phyloP scores from a whole-genome alignment of 2,329 filamentous ascomycete genomes.

The Aspergillus sp. region DNA sequence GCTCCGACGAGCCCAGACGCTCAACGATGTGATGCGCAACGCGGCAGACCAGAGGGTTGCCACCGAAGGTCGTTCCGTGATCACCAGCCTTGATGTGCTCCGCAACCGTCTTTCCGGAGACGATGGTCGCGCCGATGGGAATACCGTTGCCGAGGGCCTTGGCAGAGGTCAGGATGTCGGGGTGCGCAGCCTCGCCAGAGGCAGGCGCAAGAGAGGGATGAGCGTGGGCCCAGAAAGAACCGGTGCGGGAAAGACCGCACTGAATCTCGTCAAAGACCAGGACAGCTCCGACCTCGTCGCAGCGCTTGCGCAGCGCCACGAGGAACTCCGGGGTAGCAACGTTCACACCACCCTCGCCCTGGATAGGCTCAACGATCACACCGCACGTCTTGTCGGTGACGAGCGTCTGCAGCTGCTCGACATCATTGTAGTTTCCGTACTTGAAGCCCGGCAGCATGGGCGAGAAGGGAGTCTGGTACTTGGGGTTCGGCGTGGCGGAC shows the following conservation, averaged over 20 bases:
- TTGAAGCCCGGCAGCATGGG: slow-evolving; percentile 94
- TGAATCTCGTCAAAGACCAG: slow-evolving; percentile 97
- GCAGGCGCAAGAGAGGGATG: slow-evolving; percentile 57
- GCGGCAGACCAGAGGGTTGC: slow-evolving; percentile 82
- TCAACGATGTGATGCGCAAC: slow-evolving; percentile 83
- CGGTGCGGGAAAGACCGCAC: slow-evolving; percentile 85
- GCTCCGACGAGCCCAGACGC: slow-evolving; percentile 67
- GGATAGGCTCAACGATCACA: slow-evolving; percentile 95
- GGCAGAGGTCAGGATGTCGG: slow-evolving; percentile 88
- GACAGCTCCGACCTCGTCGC: slow-evolving; percentile 81
- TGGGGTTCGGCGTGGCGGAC: slow-evolving; percentile 95
- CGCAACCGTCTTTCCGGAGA: slow-evolving; percentile 63
- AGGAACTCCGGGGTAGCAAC: slow-evolving; percentile 82
- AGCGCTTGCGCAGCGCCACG: slow-evolving; percentile 75
- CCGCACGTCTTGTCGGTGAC: slow-evolving; percentile 86
- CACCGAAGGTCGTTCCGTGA: slow-evolving; percentile 92
- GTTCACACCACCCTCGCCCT: slow-evolving; percentile 92
- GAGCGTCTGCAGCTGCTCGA: slow-evolving; percentile 66
- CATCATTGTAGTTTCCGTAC: slow-evolving; percentile 83
- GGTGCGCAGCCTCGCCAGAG: slow-evolving; percentile 68
- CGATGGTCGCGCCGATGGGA: slow-evolving; percentile 81
- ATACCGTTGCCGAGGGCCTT: slow-evolving; percentile 97
- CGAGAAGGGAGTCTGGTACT: slow-evolving; percentile 92
- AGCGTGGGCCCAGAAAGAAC: slow-evolving; percentile 84
- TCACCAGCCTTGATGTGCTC: slow-evolving; percentile 73